phyloP scores from a whole-genome alignment of 1,284 basidiomycete genomes.

The Erythrobasidium hasegawianum region DNA sequence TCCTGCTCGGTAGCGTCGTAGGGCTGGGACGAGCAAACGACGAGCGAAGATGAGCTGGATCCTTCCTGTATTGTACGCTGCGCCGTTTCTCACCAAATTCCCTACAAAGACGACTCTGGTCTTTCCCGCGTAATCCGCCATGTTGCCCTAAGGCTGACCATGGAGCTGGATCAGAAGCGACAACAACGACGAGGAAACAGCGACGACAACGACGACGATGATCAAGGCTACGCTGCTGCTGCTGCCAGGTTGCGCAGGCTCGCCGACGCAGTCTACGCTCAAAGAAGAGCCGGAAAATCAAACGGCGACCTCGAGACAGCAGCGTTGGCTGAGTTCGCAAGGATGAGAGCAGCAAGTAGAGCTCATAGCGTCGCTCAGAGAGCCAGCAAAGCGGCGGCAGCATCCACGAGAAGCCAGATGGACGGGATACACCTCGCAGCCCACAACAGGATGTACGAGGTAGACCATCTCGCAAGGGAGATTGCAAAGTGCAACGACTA shows the following conservation, averaged over 20 bases:
- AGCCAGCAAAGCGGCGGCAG: neutral
- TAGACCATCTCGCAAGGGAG: conserved; percentile 42
- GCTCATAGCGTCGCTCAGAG: conserved; percentile 7
- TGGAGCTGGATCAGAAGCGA: neutral
- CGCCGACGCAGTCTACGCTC: conserved; percentile 6
- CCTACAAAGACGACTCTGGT: conserved; percentile 37
- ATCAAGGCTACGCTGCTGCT: neutral
- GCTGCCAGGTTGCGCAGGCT: conserved; percentile 5
- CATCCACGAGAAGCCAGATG: conserved; percentile 13
- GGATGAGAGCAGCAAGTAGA: neutral
- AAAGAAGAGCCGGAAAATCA: conserved; percentile 5
- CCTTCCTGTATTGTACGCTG: too few relatives aligned
- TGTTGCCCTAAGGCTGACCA: neutral
- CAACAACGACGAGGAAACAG: neutral
- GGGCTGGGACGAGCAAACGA: neutral
- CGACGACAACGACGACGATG: neutral
- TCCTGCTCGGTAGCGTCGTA: conserved; percentile 7
- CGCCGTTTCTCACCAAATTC: conserved; percentile 23
- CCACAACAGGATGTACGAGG: conserved; percentile 43
- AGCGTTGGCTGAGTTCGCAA: conserved; percentile 26
- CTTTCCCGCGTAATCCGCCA: conserved; percentile 31
- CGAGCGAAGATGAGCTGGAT: too few relatives aligned
- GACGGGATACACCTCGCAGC: conserved; percentile 21
- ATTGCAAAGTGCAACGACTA: conserved; percentile 43
- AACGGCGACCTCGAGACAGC: conserved; percentile 3